phyloP scores from a whole-genome alignment of 345 rosid genomes.

The Eucalyptus fibrosa region DNA sequence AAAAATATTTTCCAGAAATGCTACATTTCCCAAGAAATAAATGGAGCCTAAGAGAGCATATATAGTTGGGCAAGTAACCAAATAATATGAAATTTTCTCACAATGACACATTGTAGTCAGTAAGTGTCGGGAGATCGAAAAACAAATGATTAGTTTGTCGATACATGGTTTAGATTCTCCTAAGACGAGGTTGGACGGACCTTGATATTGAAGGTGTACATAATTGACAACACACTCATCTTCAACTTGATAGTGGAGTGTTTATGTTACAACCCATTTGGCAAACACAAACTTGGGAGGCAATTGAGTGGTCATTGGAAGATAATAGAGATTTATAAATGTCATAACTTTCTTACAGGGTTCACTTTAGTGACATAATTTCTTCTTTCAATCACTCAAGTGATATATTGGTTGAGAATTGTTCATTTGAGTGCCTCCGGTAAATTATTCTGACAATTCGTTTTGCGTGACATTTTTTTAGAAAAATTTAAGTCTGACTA shows the following conservation, averaged over 20 bases:
- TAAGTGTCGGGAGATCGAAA: neutral
- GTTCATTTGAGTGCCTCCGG: neutral
- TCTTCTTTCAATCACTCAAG: neutral
- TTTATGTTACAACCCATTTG: neutral
- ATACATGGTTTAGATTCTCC: neutral
- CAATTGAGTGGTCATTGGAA: neutral
- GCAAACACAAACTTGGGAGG: neutral
- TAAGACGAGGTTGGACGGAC: neutral
- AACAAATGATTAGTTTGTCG: neutral
- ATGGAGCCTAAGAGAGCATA: neutral
- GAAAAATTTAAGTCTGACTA: neutral
- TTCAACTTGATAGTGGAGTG: neutral
- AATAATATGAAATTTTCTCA: neutral
- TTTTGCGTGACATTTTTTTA: no score
- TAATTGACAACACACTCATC: neutral
- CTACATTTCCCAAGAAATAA: no score
- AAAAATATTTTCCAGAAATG: no score
- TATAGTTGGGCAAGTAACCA: neutral
- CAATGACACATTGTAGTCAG: neutral
- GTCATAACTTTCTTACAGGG: no score
- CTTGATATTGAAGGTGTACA: neutral
- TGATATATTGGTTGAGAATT: neutral
- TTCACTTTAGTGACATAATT: no score
- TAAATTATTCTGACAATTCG: neutral
- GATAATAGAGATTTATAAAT: neutral